phyloP scores from a whole-genome alignment of 2,329 filamentous ascomycete genomes.

The Zalaria obscura region DNA sequence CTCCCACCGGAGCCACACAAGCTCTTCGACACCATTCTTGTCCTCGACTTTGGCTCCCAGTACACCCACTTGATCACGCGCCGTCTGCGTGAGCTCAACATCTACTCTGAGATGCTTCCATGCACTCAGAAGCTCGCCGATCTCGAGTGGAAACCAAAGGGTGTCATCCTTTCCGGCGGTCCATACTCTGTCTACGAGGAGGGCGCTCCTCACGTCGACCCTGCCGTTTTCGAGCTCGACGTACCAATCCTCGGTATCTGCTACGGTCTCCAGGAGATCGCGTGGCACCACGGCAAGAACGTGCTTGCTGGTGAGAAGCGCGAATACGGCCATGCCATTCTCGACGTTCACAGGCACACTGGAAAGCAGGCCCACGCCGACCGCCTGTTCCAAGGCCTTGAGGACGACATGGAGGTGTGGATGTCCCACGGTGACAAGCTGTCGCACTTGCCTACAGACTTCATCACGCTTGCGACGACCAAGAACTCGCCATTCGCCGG shows the following conservation, averaged over 20 bases:
- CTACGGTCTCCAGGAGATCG: constrained; percentile 58
- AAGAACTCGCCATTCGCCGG: constrained; percentile 65
- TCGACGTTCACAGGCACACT: constrained; percentile 45
- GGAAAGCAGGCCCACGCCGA: constrained; percentile 52
- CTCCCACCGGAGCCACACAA: constrained; percentile 32
- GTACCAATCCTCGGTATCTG: constrained; percentile 50
- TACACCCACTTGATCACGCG: constrained; percentile 63
- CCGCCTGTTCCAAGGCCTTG: constrained; percentile 62
- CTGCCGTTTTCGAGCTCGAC: constrained; percentile 61
- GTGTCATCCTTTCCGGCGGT: constrained; percentile 65
- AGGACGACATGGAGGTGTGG: constrained; percentile 56
- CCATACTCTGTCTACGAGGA: constrained; percentile 70
- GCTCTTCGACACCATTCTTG: constrained; percentile 53
- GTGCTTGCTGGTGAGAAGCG: constrained; percentile 53
- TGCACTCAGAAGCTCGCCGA: constrained; percentile 73
- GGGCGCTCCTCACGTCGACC: constrained; percentile 66
- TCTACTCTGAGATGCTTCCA: constrained; percentile 79
- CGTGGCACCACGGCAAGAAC: constrained; percentile 52
- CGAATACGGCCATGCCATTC: constrained; percentile 57
- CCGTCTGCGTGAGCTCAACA: constrained; percentile 61
- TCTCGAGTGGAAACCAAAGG: constrained; percentile 65
- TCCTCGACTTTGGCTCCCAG: constrained; percentile 59
- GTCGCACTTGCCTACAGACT: constrained; percentile 54
- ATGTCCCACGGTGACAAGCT: constrained; percentile 92
- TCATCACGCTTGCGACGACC: constrained; percentile 61